Base-by-base conservation (phyloP, 306 rosid species). In the Malus sylvestris region DNA sequence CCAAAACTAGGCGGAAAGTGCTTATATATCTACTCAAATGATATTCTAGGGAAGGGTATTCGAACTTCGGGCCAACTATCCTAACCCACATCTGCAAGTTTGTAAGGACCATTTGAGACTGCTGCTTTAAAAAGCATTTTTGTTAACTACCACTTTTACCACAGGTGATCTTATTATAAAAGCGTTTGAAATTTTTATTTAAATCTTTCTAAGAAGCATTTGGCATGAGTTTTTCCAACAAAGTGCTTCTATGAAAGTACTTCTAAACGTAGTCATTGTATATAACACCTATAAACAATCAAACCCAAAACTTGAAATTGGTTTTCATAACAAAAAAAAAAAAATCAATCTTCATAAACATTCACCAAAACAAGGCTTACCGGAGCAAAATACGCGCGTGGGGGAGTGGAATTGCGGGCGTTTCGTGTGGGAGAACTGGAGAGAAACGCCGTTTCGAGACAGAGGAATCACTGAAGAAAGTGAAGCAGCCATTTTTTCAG, bases 401-500 rank as follows among this genome's bases (percentile, higher is more conserved):
- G 78, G 46, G 3, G 79, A 38, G 67, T 27, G 79, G 57, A 84
- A 71, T 44, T n/a, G 35, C 2, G 77, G 77, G 58, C 76, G 90
- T 76, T 78, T 93, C 22, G 86, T 33, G 25, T 79, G 42, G 75
- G n/a, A 74, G 81, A 62, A 76, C 72, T 69, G 86, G 58, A 75
- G 62, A 72, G 82, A 78, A 68, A 84, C 71, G 25, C 64, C 49
- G 79, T 76, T 85, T 16, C 82, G 90, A 8, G 93, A 87, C 78
- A 84, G 76, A 45, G 89, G 86, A 82, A 86, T 68, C 72, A 96
- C 82, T 70, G 96, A 83, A 67, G 97, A 83, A 67, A 83, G 68
- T 69, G 81, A 73, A 23, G 94, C 90, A 16, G 94, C 96, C 98
- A 91, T 91, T 91, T 78, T 78, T 74, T 27, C 55, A 2, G 55